Evolutionary conservation across 768 basidiomycete genomes (phyloP).

Genomic region (Pulveroboletus sp.): DNA sequence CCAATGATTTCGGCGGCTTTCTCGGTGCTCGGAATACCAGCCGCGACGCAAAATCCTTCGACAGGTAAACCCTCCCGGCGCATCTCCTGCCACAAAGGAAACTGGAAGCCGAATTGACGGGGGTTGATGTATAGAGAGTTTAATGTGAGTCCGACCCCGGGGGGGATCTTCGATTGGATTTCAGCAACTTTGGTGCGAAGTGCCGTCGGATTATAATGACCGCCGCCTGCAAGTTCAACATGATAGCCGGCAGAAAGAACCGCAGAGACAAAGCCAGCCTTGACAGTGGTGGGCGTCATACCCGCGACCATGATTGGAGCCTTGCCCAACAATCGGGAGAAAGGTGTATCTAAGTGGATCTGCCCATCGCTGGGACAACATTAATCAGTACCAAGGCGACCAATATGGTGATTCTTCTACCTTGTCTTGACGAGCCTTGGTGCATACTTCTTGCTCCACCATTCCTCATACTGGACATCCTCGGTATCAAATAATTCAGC

Average conservation of each 20-base stretch:
- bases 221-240: conserved; percentile 95
- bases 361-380: conserved; percentile 69
- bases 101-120: conserved; percentile 94
- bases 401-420: conserved; percentile 35
- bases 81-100: conserved; percentile 98
- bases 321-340: conserved; percentile 94
- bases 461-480: conserved; percentile 71
- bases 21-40: conserved; percentile 94
- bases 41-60: conserved; percentile 99
- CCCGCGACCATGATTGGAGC: conserved; percentile 99
- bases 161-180: conserved; percentile 80
- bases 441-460: conserved; percentile 89
- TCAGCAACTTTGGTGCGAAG: conserved; percentile 91
- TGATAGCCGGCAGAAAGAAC: conserved; percentile 93
- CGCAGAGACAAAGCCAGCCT: conserved; percentile 92
- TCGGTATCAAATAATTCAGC: conserved; percentile 77
- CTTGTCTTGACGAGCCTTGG: conserved; percentile 87
- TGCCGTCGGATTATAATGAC: conserved; percentile 90
- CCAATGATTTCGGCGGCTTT: conserved; percentile 96
- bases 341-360: conserved; percentile 91
- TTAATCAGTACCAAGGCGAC: not conserved
- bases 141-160: conserved; percentile 89
- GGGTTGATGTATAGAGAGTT: conserved; percentile 99
- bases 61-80: conserved; percentile 91
- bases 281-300: conserved; percentile 98